Conservation (phyloP, 305 asterid genomes). For the Fraxinus nigra region DNA sequence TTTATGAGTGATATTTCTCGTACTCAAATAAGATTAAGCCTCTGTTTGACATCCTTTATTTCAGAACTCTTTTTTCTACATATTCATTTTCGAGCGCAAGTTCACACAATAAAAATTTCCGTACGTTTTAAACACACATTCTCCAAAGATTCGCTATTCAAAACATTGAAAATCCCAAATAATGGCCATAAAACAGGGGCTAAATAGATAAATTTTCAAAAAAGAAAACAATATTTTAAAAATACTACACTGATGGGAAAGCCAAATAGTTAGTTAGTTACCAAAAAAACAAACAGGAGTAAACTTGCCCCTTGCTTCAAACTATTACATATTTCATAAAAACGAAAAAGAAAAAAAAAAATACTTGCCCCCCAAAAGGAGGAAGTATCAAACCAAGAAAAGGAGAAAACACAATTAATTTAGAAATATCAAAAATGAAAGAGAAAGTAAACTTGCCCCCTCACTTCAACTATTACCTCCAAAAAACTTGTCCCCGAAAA, state of each 20-base stretch:
- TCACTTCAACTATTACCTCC: neutral
- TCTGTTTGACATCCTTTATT: too few relatives aligned
- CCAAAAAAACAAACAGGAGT: neutral
- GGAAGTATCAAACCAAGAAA: neutral
- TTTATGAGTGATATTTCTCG: neutral
- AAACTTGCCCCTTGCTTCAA: neutral
- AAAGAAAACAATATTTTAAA: neutral
- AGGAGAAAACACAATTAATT: neutral
- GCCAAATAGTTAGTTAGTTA: neutral
- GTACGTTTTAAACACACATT: too few relatives aligned
- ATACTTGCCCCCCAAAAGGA: neutral
- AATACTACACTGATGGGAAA: neutral
- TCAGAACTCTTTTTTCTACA: too few relatives aligned
- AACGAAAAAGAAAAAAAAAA: too few relatives aligned
- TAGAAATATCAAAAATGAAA: neutral
- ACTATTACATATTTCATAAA: neutral
- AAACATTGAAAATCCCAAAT: too few relatives aligned
- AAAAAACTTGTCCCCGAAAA: neutral
- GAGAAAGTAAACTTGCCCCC: neutral
- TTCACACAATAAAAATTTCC: too few relatives aligned
- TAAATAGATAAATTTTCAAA: neutral
- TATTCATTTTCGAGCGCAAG: too few relatives aligned
- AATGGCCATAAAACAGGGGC: too few relatives aligned
- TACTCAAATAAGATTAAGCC: too few relatives aligned
- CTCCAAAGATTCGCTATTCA: too few relatives aligned